Evolutionary conservation across 805 yeast genomes (phyloP).

Genomic region (Sungouiella blattae): DNA sequence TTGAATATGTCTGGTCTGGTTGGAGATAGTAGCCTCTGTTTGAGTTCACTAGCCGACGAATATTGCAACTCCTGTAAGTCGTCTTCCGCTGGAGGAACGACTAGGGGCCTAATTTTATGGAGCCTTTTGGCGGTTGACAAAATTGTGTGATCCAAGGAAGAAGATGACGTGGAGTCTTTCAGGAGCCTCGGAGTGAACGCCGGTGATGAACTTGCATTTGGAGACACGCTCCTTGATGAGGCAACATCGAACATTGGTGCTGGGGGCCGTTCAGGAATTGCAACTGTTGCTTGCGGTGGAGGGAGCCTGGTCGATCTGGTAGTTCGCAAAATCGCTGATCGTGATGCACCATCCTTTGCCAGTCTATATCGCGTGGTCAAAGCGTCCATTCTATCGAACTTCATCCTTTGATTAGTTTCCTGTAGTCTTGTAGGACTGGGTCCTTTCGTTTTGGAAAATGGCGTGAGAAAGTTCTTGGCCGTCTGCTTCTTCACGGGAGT

Average conservation of each 20-base stretch:
- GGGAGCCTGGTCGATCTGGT: constrained; percentile 1
- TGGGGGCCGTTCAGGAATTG: constrained; percentile 2
- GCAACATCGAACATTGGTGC: constrained; percentile 2
- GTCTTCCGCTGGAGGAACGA: constrained; percentile 31
- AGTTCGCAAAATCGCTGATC: not conserved
- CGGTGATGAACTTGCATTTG: constrained; percentile 2
- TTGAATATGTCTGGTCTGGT: not conserved
- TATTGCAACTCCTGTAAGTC: too few relatives aligned
- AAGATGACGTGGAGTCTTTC: constrained; percentile 7
- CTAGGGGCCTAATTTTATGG: constrained; percentile 34
- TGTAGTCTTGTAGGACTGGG: constrained; percentile 36
- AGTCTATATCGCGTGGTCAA: constrained; percentile 30
- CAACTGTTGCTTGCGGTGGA: constrained; percentile 1
- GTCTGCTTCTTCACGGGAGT: constrained; percentile 34
- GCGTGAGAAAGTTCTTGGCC: constrained; percentile 17
- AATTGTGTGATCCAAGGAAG: constrained; percentile 2
- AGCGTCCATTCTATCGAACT: constrained; percentile 31
- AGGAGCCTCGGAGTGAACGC: not conserved
- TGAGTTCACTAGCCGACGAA: too few relatives aligned
- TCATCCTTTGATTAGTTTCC: constrained; percentile 36
- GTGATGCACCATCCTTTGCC: constrained; percentile 4
- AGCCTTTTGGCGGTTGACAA: constrained; percentile 30
- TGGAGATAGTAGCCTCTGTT: too few relatives aligned
- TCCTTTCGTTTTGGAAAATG: constrained; percentile 20
- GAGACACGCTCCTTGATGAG: not conserved